A percentile compares a stretch with the other conserved stretches of the same genome.
These are phyloP conservation scores for Aspergillus wentii DNA, from an alignment of 495 filamentous ascomycete genomes.

Conservation along the genomic window DNA sequence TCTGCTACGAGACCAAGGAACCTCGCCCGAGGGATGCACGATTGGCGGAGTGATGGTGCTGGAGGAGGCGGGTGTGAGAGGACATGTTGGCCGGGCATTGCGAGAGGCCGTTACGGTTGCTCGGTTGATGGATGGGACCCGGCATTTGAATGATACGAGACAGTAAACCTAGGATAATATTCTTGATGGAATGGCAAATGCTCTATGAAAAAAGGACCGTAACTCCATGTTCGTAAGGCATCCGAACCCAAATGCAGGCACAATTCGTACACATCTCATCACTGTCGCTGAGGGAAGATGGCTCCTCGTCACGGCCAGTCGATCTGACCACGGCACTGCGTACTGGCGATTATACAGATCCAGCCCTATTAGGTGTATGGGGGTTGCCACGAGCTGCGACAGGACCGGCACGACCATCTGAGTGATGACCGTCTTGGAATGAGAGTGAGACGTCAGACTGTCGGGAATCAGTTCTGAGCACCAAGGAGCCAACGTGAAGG, in stretches of 20 bases:
- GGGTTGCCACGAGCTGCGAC: constrained; percentile 28
- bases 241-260: constrained; percentile 34
- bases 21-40: constrained; percentile 39
- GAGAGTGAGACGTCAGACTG: constrained; percentile 14
- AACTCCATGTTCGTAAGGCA: constrained; percentile 26
- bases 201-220: constrained; percentile 17
- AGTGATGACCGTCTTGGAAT: constrained; percentile 24
- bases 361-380: constrained; percentile 29
- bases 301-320: constrained; percentile 16
- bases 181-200: constrained; percentile 2
- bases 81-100: constrained; percentile 31
- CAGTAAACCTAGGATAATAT: constrained; percentile 13
- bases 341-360: constrained; percentile 30
- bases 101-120: constrained; percentile 39
- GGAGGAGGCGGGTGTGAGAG: constrained; percentile 38
- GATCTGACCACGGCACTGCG: constrained; percentile 12
- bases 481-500: constrained; percentile 27
- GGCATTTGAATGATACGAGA: constrained; percentile 35
- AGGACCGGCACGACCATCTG: constrained; percentile 27
- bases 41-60: constrained; percentile 41
- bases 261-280: constrained; percentile 24
- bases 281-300: constrained; percentile 24
- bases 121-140: constrained; percentile 29
- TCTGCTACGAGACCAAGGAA: constrained; percentile 33
- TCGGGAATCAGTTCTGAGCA: constrained; percentile 21